Evolutionary conservation across 164 flowering plant species (phyloP).

Genomic region (Chloranthus sessilifolius): DNA sequence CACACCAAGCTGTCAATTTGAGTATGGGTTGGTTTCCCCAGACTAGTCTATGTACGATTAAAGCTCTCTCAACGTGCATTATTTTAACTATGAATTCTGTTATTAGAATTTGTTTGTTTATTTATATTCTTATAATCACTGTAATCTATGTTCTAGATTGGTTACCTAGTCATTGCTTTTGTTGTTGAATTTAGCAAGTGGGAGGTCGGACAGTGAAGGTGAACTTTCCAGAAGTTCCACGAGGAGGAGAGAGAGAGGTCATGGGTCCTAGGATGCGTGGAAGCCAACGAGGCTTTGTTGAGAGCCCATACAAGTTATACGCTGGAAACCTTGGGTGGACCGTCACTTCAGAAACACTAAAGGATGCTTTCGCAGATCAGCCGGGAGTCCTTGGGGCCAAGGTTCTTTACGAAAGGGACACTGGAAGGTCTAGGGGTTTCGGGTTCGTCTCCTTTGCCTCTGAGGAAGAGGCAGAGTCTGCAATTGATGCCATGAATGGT

Average conservation of each 20-base stretch:
- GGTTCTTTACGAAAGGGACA: constrained; percentile 54
- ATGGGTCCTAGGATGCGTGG: constrained; percentile 60
- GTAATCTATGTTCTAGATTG: no score
- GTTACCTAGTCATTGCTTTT: no score
- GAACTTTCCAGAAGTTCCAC: constrained; percentile 93
- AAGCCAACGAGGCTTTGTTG: constrained; percentile 51
- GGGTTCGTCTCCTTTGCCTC: constrained; percentile 76
- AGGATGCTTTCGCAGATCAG: constrained; percentile 53
- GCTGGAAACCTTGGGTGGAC: constrained; percentile 89
- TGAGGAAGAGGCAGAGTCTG: constrained; percentile 48
- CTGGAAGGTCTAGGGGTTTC: constrained; percentile 82
- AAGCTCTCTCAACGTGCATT: no score
- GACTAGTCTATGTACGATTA: no score
- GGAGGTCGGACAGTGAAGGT: constrained; percentile 83
- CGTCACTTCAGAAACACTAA: constrained; percentile 62
- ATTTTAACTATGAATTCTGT: no score
- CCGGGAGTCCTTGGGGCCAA: constrained; percentile 76
- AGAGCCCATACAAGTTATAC: constrained; percentile 84
- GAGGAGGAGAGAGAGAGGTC: constrained; percentile 79
- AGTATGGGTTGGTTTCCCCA: no score
- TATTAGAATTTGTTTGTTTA: no score
- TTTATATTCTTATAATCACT: no score
- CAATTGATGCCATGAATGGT: constrained; percentile 66
- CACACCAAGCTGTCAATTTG: no score
- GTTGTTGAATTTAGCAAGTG: constrained; percentile 48